Base-by-base conservation (phyloP, 2,329 filamentous ascomycete genomes). In the Penicillium sp. region DNA sequence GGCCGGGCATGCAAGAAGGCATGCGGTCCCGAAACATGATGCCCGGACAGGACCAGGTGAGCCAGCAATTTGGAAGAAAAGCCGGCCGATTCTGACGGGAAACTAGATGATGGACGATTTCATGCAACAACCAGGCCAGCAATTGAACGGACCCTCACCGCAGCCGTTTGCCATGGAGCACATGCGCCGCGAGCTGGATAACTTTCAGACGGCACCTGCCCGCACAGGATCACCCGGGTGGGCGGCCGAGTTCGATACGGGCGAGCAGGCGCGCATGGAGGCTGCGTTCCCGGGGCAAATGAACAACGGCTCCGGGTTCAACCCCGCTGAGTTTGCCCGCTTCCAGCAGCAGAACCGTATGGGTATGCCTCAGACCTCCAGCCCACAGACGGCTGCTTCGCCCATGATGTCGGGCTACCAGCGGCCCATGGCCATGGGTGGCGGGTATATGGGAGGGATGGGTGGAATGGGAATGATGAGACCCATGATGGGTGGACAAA, bases 41-140 rank as follows among this genome's bases (percentile, higher is more conserved):
- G 66, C 83, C 83, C 40, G 85, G 85, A 45, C 90, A 92, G 65
- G 91, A 95, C 71, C 86, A 89, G 81, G 89, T 84, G 67, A 49
- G 68, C 60, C 9, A 42, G 2, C 4, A 16, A 50, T 31, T 18
- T 7, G 5, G 49, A 27, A 36, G 36, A 38, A 34, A 34, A 11
- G 31, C 27, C 24, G 51, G 47, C 42, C 27, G 48, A 27, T 39
- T 52, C 52, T 59, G 49, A 59, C 74, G 66, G 77, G 59, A 34
- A 52, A 57, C 61, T 50, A 95, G 91, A 92, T 93, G 88, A 90
- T 96, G 86, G 92, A 95, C 69, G 88, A 91, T 56, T 97, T 97
- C 72, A 83, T 96, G 67, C 91, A 96, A 71, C 89, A 94, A 69
- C 85, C 84, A 51, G 86, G 79, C 31, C 83, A 84, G 42, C 62